Percentiles rank a stretch among this genome's conserved stretches.
Conservation (phyloP, 345 rosid species). For the Arabis hirsuta region DNA sequence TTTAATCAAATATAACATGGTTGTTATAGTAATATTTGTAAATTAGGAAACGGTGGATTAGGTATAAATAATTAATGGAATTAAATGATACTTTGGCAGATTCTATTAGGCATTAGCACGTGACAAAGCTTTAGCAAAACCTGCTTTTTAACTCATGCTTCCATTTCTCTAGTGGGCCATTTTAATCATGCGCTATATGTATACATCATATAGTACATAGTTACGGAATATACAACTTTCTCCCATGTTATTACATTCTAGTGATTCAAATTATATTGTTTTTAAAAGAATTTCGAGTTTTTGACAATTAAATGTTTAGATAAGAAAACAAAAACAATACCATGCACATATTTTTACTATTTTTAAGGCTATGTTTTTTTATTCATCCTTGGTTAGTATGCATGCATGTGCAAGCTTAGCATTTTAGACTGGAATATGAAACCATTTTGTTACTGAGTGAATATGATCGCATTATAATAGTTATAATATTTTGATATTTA, state of each 20-base stretch:
- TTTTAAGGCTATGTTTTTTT: too few species aligned
- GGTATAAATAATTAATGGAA: slow-evolving; percentile 30
- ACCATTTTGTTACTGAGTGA: too few species aligned
- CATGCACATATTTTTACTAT: background rate
- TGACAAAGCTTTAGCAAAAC: slow-evolving; percentile 36
- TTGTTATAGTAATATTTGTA: slow-evolving; percentile 7
- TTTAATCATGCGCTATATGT: slow-evolving; percentile 19
- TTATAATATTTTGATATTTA: background rate
- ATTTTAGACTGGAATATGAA: too few species aligned
- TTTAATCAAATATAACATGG: slow-evolving; percentile 34
- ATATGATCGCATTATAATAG: background rate
- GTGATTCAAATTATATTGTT: background rate
- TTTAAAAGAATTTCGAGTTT: background rate
- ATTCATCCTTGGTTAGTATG: too few species aligned
- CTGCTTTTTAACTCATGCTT: slow-evolving; percentile 36
- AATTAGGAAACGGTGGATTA: slow-evolving; percentile 36
- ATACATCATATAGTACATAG: background rate
- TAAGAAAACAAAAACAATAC: background rate
- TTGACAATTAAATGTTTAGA: background rate
- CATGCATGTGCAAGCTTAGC: too few species aligned
- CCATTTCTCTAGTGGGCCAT: slow-evolving; percentile 26
- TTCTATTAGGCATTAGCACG: slow-evolving; percentile 41
- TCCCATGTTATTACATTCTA: slow-evolving; percentile 24
- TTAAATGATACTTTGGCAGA: slow-evolving; percentile 38
- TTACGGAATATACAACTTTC: slow-evolving; percentile 28